phyloP scores from a whole-genome alignment of 106 monocot species.

The Dioscorea alata region DNA sequence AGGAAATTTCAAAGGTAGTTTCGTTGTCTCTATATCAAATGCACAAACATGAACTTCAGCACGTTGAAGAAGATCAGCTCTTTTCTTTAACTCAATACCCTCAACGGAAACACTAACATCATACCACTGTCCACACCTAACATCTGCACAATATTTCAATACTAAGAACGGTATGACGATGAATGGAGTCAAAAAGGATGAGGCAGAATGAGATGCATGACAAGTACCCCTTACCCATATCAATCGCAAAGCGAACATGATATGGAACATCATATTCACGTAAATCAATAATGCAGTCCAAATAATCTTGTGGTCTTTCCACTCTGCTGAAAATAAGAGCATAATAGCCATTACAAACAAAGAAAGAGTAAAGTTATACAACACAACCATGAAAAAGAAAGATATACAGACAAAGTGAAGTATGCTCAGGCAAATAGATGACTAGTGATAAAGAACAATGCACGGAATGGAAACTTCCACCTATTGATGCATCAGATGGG shows the following conservation, averaged over 20 bases:
- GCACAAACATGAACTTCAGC: conserved; percentile 99
- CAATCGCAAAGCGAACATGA: conserved; percentile 91
- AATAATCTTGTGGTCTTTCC: conserved; percentile 72
- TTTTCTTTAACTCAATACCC: conserved; percentile 58
- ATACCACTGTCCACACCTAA: conserved; percentile 96
- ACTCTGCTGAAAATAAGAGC: conserved; percentile 33
- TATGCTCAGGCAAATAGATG: too few relatives aligned
- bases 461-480: too few relatives aligned
- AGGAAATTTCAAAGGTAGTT: conserved; percentile 96
- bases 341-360: background rate
- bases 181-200: background rate
- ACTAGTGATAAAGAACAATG: too few relatives aligned
- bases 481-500: too few relatives aligned
- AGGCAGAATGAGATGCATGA: background rate
- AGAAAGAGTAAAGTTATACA: too few relatives aligned
- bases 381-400: too few relatives aligned
- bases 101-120: conserved; percentile 63
- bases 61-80: conserved; percentile 87
- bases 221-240: conserved; percentile 50
- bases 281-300: conserved; percentile 80
- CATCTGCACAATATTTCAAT: conserved; percentile 43
- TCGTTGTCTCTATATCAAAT: conserved; percentile 99
- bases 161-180: background rate
- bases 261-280: conserved; percentile 99
- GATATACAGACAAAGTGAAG: too few relatives aligned